phyloP scores from a whole-genome alignment of 306 rosid species.

The Dryas octopetala region DNA sequence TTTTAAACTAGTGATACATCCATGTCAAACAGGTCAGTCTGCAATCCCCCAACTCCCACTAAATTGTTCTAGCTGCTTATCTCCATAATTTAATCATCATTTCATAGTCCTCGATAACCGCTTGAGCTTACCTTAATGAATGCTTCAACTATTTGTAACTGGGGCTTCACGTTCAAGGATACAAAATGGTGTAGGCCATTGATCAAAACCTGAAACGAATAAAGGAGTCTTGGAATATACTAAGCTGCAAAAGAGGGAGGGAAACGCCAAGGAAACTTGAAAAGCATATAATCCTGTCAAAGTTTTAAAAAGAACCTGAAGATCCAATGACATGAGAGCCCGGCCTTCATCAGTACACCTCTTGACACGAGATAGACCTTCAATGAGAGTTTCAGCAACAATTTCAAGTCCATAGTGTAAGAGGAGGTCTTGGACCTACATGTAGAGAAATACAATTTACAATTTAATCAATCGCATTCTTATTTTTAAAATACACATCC shows the following conservation, averaged over 20 bases:
- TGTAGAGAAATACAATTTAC: slow-evolving; percentile 22
- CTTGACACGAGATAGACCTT: slow-evolving; percentile 94
- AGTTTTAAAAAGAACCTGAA: slow-evolving; percentile 60
- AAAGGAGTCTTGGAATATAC: slow-evolving; percentile 23
- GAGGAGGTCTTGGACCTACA: slow-evolving; percentile 72
- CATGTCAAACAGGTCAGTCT: neutral
- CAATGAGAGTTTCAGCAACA: slow-evolving; percentile 82
- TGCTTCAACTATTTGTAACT: slow-evolving; percentile 79
- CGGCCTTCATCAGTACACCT: slow-evolving; percentile 97
- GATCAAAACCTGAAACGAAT: slow-evolving; percentile 78
- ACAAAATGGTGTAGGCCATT: slow-evolving; percentile 91
- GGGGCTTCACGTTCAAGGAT: slow-evolving; percentile 71
- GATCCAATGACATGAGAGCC: slow-evolving; percentile 93
- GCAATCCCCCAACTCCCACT: neutral
- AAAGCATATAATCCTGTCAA: neutral
- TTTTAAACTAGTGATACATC: neutral
- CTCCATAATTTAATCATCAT: neutral
- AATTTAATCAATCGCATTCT: slow-evolving; percentile 23
- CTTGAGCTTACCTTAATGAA: slow-evolving; percentile 75
- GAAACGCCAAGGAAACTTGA: neutral
- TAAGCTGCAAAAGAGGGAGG: slow-evolving; percentile 24
- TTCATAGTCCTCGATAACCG: neutral
- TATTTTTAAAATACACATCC: neutral
- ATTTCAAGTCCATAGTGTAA: slow-evolving; percentile 78
- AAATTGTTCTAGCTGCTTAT: neutral